Percentiles rank a stretch among this genome's conserved stretches.
Conservation (phyloP, 1,284 basidiomycete genomes). For the Ganoderma lucidum region DNA sequence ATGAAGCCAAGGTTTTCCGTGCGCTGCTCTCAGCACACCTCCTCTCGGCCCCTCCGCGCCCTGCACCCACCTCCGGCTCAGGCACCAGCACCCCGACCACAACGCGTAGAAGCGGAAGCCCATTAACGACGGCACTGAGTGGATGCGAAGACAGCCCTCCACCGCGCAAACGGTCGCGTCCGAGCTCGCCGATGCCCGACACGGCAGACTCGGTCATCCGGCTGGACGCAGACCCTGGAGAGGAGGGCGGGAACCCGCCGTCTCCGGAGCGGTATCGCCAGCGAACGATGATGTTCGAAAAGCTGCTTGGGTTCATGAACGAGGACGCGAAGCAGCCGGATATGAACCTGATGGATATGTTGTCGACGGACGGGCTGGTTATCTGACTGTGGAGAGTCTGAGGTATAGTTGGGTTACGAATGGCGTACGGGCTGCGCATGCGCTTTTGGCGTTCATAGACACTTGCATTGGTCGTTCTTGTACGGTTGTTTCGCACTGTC, state of each 20-base stretch:
- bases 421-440: neutral
- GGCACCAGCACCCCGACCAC: conserved; percentile 1
- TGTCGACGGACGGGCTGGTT: conserved; percentile 35
- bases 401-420: neutral
- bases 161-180: conserved; percentile 28
- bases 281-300: conserved; percentile 74
- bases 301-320: conserved; percentile 66
- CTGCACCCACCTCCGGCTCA: neutral
- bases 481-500: neutral
- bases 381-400: conserved; percentile 4
- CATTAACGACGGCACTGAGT: neutral
- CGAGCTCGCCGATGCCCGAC: conserved; percentile 18
- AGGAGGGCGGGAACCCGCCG: conserved; percentile 35
- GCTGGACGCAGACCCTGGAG: conserved; percentile 50
- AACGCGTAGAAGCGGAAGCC: neutral
- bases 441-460: neutral
- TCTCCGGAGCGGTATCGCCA: conserved; percentile 57
- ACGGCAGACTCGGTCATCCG: conserved; percentile 33
- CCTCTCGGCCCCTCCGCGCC: conserved; percentile 46
- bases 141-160: conserved; percentile 29
- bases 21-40: conserved; percentile 74
- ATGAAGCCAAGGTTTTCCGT: conserved; percentile 70
- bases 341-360: conserved; percentile 41
- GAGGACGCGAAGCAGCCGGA: conserved; percentile 70
- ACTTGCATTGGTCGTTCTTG: neutral